Evolutionary conservation across 495 filamentous ascomycete species (phyloP).

Genomic region (Melanomma pulvis-pyrius): DNA sequence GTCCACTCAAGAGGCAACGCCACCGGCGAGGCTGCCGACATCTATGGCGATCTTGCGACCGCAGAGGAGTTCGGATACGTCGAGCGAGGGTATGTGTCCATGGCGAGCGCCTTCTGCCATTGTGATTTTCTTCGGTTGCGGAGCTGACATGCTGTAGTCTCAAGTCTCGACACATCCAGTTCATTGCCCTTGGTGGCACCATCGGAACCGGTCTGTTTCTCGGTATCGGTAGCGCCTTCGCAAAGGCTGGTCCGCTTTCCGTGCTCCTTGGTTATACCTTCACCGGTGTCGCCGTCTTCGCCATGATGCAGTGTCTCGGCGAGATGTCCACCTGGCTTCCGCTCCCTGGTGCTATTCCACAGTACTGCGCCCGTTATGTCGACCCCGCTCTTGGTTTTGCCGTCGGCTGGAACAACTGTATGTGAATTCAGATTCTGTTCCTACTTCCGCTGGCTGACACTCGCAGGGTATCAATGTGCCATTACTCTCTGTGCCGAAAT

Average conservation of each 20-base stretch:
- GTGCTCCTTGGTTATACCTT: constrained; percentile 72
- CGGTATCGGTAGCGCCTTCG: constrained; percentile 66
- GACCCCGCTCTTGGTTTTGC: constrained; percentile 77
- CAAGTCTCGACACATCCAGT: constrained; percentile 60
- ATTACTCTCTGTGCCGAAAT: constrained; percentile 77
- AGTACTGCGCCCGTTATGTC: constrained; percentile 72
- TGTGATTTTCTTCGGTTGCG: neutral
- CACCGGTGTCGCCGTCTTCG: constrained; percentile 66
- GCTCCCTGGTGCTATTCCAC: constrained; percentile 73
- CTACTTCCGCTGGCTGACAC: neutral
- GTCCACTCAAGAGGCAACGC: constrained; percentile 16
- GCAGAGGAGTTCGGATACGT: constrained; percentile 51
- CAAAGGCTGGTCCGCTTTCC: constrained; percentile 64
- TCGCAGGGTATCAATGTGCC: constrained; percentile 36
- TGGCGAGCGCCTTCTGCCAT: neutral
- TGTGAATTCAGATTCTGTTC: constrained; percentile 4
- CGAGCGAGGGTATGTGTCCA: constrained; percentile 43
- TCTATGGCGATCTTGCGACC: constrained; percentile 47
- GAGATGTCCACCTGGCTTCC: constrained; percentile 79
- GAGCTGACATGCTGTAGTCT: constrained; percentile 36
- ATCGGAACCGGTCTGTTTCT: constrained; percentile 79
- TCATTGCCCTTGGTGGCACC: constrained; percentile 70
- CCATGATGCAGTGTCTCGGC: constrained; percentile 58
- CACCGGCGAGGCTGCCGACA: constrained; percentile 47
- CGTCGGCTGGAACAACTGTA: constrained; percentile 71